These are phyloP conservation scores for Geranomyces variabilis DNA, from an alignment of 192 early-diverging fungal species.

Conservation along the genomic window DNA sequence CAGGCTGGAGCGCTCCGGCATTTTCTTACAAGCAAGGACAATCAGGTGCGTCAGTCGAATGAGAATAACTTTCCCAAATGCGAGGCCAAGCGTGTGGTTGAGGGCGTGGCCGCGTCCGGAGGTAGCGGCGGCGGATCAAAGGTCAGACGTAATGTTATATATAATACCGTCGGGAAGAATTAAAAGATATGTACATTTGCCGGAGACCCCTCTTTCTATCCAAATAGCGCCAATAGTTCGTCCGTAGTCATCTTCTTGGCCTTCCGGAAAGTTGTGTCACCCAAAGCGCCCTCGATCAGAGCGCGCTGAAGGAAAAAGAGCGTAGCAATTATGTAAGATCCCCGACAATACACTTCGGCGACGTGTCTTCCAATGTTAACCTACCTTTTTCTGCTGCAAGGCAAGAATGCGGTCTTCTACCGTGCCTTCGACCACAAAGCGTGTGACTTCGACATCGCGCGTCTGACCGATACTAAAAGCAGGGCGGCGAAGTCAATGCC, in stretches of 20 bases:
- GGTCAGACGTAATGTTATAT: too few relatives aligned
- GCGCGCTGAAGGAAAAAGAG: constrained; percentile 15
- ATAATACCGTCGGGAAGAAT: too few relatives aligned
- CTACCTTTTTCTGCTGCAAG: constrained; percentile 64
- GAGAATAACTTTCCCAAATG: constrained; percentile 86
- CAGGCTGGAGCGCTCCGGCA: constrained; percentile 86
- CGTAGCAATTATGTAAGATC: too few relatives aligned
- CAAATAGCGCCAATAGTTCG: constrained; percentile 31
- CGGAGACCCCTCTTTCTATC: constrained; percentile 5
- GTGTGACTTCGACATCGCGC: constrained; percentile 61
- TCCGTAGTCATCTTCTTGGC: constrained; percentile 29
- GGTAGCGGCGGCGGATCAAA: too few relatives aligned
- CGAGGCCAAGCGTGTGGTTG: constrained; percentile 60
- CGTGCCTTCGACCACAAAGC: constrained; percentile 63
- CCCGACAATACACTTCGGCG: too few relatives aligned
- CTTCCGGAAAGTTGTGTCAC: constrained; percentile 25
- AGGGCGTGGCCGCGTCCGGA: constrained; percentile 11
- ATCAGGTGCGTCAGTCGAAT: constrained; percentile 69
- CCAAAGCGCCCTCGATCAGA: constrained; percentile 38
- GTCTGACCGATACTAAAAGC: constrained; percentile 64
- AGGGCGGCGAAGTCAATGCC: background rate
- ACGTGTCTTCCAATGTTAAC: background rate
- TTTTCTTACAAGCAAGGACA: constrained; percentile 96
- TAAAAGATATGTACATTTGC: too few relatives aligned
- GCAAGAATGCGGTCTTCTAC: constrained; percentile 73